These are phyloP conservation scores for Aureobasidium vineae DNA, from an alignment of 2,329 filamentous ascomycete species.

Conservation along the genomic window DNA sequence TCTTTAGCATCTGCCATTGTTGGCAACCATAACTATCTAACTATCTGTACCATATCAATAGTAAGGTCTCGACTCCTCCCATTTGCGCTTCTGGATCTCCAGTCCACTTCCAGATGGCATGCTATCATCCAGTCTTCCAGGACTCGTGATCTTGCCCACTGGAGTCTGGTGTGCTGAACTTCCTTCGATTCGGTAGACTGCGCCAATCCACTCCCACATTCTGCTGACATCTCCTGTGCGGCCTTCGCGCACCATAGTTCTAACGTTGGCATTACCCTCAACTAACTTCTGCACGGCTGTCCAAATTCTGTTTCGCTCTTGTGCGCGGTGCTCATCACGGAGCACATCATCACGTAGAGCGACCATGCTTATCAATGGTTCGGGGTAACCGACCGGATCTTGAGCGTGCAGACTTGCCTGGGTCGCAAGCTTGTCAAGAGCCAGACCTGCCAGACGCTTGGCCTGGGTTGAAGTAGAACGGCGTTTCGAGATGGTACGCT, in stretches of 20 bases:
- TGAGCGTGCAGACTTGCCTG: constrained; percentile 78
- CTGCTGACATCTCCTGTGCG: constrained; percentile 56
- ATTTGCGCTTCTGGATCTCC: constrained; percentile 41
- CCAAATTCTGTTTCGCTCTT: constrained; percentile 80
- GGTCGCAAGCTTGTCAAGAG: constrained; percentile 74
- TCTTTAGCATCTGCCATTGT: neutral
- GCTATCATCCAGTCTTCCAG: constrained; percentile 18
- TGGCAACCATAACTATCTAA: constrained; percentile 15
- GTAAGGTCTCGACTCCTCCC: constrained; percentile 50
- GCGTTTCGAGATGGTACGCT: constrained; percentile 61
- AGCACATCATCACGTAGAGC: constrained; percentile 91
- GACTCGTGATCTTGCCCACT: constrained; percentile 28
- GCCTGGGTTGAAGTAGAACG: constrained; percentile 68
- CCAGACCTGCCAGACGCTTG: constrained; percentile 80
- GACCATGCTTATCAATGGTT: constrained; percentile 80
- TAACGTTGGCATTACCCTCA: constrained; percentile 90
- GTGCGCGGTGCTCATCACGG: constrained; percentile 72
- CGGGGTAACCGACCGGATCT: constrained; percentile 61
- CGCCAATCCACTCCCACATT: constrained; percentile 69
- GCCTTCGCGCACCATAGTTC: constrained; percentile 68
- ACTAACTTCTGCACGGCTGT: constrained; percentile 77
- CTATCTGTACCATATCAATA: constrained; percentile 38
- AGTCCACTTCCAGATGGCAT: constrained; percentile 35
- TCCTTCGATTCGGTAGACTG: constrained; percentile 43
- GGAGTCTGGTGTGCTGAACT: constrained; percentile 33